Conservation (phyloP, 352 stramenopile genomes). For the Globisporangium cylindrosporum region DNA sequence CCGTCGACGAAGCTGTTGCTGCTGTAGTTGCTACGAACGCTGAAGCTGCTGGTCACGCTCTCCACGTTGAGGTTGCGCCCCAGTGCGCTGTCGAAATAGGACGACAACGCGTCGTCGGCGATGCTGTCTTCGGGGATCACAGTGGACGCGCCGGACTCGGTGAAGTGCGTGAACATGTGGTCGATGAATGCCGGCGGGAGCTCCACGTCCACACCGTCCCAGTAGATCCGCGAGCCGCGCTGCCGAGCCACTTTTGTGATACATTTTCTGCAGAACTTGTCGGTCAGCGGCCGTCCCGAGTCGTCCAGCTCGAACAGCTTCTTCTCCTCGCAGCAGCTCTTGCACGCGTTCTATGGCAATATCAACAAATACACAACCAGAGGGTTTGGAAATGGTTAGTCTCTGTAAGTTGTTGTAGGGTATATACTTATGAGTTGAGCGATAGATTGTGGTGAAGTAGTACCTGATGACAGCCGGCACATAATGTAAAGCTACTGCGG, state of each 20-base stretch:
- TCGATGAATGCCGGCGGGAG: conserved; percentile 22
- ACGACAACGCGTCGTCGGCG: not conserved
- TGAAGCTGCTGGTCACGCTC: not conserved
- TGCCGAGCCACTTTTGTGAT: conserved; percentile 22
- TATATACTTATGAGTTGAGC: not conserved
- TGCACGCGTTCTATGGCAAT: conserved; percentile 36
- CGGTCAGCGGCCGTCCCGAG: conserved; percentile 29
- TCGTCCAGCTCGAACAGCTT: conserved; percentile 48
- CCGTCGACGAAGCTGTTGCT: not conserved
- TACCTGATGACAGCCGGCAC: conserved; percentile 32
- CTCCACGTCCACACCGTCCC: conserved; percentile 11
- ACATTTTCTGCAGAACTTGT: conserved; percentile 44
- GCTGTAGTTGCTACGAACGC: not conserved
- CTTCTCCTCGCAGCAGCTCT: conserved; percentile 41
- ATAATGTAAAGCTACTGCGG: conserved; percentile 7
- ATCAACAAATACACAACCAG: not conserved
- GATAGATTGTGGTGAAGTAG: not conserved
- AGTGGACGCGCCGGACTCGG: not conserved
- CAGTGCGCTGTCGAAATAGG: not conserved
- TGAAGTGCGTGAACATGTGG: conserved; percentile 5
- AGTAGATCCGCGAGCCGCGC: conserved; percentile 10
- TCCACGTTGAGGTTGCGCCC: not conserved
- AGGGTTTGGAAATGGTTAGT: too few species aligned
- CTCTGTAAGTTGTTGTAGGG: not conserved
- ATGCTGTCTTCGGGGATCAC: conserved; percentile 21